These are phyloP conservation scores for Hirschfeldia incana DNA, from an alignment of 345 rosid genomes.

Conservation along the genomic window DNA sequence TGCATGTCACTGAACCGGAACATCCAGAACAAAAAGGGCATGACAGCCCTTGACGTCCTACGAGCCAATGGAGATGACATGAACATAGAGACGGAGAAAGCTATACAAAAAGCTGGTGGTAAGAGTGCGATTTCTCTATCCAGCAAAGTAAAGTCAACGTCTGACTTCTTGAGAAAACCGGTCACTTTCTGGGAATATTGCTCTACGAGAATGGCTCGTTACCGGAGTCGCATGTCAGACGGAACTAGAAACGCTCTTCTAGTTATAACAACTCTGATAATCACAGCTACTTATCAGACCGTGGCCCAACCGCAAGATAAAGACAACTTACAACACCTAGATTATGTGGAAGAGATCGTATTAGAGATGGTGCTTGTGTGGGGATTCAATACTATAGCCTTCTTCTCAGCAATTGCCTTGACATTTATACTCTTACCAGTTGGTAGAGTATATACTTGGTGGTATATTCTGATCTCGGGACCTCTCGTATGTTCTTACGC, in stretches of 20 bases:
- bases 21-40: too few relatives aligned
- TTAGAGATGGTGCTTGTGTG: neutral
- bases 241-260: slow-evolving; percentile 29
- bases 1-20: too few relatives aligned
- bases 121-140: neutral
- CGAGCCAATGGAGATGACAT: too few relatives aligned
- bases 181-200: neutral
- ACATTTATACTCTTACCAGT: slow-evolving; percentile 27
- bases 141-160: neutral
- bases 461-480: neutral
- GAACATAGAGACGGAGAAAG: neutral
- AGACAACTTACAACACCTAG: too few relatives aligned
- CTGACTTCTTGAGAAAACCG: neutral
- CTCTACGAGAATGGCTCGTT: neutral
- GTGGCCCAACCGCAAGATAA: neutral
- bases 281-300: slow-evolving; percentile 17
- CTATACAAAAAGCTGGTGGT: neutral
- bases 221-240: neutral
- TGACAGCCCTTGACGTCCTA: too few relatives aligned
- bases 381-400: slow-evolving; percentile 12
- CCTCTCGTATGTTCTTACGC: slow-evolving; percentile 1
- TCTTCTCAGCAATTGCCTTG: neutral
- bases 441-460: slow-evolving; percentile 14
- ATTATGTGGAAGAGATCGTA: neutral
- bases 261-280: slow-evolving; percentile 31